Conservation (phyloP, 768 basidiomycete species). For the Pulveroboletus sp. region DNA sequence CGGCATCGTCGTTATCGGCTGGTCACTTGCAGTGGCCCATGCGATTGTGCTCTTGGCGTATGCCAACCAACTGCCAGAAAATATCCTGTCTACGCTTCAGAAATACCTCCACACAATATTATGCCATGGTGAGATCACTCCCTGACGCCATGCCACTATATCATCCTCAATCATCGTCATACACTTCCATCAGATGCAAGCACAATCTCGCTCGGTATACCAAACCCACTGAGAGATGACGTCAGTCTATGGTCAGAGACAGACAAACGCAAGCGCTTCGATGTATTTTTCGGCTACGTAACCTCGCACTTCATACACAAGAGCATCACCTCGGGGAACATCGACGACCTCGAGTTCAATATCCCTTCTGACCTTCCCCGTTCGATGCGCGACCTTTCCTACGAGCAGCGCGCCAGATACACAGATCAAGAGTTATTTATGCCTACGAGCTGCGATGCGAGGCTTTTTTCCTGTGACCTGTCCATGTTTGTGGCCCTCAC, state of each 20-base stretch:
- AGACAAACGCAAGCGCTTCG: constrained; percentile 11
- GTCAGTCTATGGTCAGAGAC: background rate
- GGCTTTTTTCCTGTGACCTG: constrained; percentile 8
- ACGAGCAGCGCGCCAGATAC: constrained; percentile 12
- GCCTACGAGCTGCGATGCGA: constrained; percentile 8
- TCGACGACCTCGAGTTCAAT: constrained; percentile 17
- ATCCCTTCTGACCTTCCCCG: constrained; percentile 1
- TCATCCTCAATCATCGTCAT: too few species aligned
- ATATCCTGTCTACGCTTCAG: constrained; percentile 3
- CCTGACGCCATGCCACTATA: too few species aligned
- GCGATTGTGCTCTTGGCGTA: constrained; percentile 11
- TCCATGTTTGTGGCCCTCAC: constrained; percentile 5
- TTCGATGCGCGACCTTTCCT: constrained; percentile 14
- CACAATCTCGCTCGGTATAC: constrained; percentile 4
- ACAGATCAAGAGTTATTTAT: constrained; percentile 3
- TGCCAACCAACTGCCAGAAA: constrained; percentile 7
- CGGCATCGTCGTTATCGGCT: constrained; percentile 18
- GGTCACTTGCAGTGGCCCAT: constrained; percentile 19
- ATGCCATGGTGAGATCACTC: constrained; percentile 13
- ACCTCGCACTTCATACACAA: constrained; percentile 17
- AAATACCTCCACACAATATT: constrained; percentile 21
- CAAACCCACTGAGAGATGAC: background rate
- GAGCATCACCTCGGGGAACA: constrained; percentile 13
- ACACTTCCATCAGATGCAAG: constrained; percentile 6
- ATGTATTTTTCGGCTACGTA: constrained; percentile 14